Conservation (phyloP, 192 early-diverging fungal genomes). For the Mortierella antarctica region DNA sequence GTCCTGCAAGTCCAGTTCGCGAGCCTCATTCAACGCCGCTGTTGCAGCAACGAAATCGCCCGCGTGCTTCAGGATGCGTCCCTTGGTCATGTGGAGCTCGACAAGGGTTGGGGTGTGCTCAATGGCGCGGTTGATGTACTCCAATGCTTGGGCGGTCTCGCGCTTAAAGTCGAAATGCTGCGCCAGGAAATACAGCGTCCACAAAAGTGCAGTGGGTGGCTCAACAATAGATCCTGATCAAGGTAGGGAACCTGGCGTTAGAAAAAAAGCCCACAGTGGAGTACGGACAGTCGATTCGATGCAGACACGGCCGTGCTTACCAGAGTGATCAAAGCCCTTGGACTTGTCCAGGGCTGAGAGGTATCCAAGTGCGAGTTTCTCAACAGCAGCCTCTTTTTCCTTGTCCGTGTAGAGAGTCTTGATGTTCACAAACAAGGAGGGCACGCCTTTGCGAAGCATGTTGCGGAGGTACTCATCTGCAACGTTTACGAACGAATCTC, state of each 20-base stretch:
- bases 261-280: not conserved
- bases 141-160: conserved; percentile 76
- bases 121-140: conserved; percentile 84
- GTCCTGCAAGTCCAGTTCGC: conserved; percentile 93
- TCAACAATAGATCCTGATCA: conserved; percentile 65
- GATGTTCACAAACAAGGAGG: conserved; percentile 89
- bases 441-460: conserved; percentile 91
- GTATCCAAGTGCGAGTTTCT: conserved; percentile 76
- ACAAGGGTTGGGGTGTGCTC: conserved; percentile 89
- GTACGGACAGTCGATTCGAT: not conserved
- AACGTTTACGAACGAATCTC: conserved; percentile 67
- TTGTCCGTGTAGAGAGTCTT: conserved; percentile 75
- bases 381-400: conserved; percentile 76
- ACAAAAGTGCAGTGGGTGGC: conserved; percentile 81
- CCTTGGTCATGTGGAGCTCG: conserved; percentile 93
- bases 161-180: conserved; percentile 87
- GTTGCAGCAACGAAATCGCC: conserved; percentile 80
- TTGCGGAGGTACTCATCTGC: conserved; percentile 75
- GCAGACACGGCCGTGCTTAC: not conserved
- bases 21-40: conserved; percentile 84
- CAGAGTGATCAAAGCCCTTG: conserved; percentile 57
- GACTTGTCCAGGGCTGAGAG: conserved; percentile 57
- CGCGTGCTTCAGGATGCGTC: conserved; percentile 93
- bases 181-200: conserved; percentile 93
- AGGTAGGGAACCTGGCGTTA: no score